phyloP scores from a whole-genome alignment of 306 rosid genomes.

The Lithocarpus polystachyus region DNA sequence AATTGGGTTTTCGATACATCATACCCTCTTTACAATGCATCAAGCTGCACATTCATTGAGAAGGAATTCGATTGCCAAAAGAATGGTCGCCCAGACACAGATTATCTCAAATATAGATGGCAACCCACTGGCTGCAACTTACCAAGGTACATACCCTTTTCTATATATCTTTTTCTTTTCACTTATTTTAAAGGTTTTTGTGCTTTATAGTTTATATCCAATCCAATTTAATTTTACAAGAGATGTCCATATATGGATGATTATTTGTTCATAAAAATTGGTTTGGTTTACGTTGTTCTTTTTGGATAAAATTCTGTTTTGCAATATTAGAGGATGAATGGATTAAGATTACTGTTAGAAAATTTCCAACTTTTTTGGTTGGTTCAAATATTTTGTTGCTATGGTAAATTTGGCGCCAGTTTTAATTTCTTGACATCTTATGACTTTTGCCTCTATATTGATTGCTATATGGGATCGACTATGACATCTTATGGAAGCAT shows the following conservation, averaged over 20 bases:
- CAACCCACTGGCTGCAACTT: constrained; percentile 60
- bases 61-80: constrained; percentile 49
- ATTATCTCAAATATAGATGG: constrained; percentile 72
- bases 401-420: neutral
- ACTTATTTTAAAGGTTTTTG: too few species aligned
- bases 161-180: neutral
- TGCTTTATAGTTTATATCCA: too few species aligned
- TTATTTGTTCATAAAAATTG: too few species aligned
- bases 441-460: too few species aligned
- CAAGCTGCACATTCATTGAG: constrained; percentile 55
- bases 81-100: constrained; percentile 65
- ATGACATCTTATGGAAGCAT: neutral
- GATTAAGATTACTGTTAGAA: too few species aligned
- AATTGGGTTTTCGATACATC: constrained; percentile 57
- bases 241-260: too few species aligned
- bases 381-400: neutral
- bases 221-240: too few species aligned
- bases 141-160: constrained; percentile 41
- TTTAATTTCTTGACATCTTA: too few species aligned
- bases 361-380: neutral
- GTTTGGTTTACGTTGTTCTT: too few species aligned
- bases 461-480: too few species aligned
- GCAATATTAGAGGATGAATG: too few species aligned
- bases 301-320: too few species aligned
- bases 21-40: constrained; percentile 53